Base-by-base conservation (phyloP, 306 rosid genomes). In the Trifolium fragiferum region DNA sequence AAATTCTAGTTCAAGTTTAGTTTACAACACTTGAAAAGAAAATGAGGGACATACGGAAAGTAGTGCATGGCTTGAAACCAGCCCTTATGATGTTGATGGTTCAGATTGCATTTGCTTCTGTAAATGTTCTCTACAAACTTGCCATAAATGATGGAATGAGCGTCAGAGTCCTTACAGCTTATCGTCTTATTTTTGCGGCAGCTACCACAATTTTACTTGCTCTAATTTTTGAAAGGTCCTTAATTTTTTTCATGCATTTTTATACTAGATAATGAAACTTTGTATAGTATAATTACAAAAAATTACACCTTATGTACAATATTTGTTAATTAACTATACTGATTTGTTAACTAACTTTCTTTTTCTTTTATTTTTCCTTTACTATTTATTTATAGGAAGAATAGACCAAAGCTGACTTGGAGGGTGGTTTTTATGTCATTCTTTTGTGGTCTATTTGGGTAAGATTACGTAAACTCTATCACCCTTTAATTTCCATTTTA, bases 401-500 rank as follows among this genome's bases (percentile, higher is more conserved):
- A 43, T 40, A 84, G 78, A 68, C 85, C 87, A 11, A 85, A 83
- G 72, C 15, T 89, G 18, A 84, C 84, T 8, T 72, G 83, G 84
- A 80, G 58, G 11, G 82, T 85, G 1, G 11, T 83, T 5, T 68
- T 74, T 12, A 83, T 76, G 75, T 81, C 74, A 43, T 87, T 87
- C 72, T 55, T 86, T 14, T 83, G 83, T 37, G 89, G 89, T 15
- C 61, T 89, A 43, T 75, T 89, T 70, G 90, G 93, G 91, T 89
- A 80, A 5, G 47, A 37, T 58, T 27, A 59, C 0, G 3, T 61
- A 38, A 60, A 30, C 41, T 2, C 9, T 13, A 5, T 0, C 27
- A 25, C 14, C 1, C 38, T 59, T 59, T 20, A 7, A 61, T 37
- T 6, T 44, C 5, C 40, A 35, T 30, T 54, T 19, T 7, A 4